Conservation (phyloP, 768 basidiomycete genomes). For the Boletellus sp. region DNA sequence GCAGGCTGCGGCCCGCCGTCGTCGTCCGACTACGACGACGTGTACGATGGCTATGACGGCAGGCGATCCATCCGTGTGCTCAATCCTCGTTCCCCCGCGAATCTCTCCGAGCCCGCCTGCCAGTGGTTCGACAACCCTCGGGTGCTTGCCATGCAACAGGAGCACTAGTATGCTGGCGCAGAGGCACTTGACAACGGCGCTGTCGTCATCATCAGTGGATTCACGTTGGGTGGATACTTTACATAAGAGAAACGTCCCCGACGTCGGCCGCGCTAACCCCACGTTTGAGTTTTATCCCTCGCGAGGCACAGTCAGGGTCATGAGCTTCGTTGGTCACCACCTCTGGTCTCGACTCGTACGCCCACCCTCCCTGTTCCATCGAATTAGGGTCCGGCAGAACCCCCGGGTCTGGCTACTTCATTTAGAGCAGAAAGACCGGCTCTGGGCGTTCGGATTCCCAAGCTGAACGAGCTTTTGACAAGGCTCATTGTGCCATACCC, state of each 20-base stretch:
- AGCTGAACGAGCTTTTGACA: too few species aligned
- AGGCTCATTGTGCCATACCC: too few species aligned
- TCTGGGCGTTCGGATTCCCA: too few species aligned
- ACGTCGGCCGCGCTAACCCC: slow-evolving; percentile 68
- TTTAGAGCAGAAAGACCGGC: too few species aligned
- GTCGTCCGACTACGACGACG: slow-evolving; percentile 44
- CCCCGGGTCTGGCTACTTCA: too few species aligned
- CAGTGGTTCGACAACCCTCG: slow-evolving; percentile 70
- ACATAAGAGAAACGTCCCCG: slow-evolving; percentile 68
- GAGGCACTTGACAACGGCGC: slow-evolving; percentile 73
- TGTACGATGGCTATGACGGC: slow-evolving; percentile 79
- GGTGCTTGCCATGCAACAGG: slow-evolving; percentile 56
- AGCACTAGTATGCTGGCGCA: slow-evolving; percentile 72
- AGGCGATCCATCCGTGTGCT: slow-evolving; percentile 75
- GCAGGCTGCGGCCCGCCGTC: slow-evolving; percentile 33
- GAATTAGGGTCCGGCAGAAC: too few species aligned
- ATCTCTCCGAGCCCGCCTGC: slow-evolving; percentile 47
- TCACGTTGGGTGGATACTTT: slow-evolving; percentile 68
- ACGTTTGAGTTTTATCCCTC: slow-evolving; percentile 81
- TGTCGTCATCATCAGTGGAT: slow-evolving; percentile 76
- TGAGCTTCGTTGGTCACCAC: slow-evolving; percentile 69
- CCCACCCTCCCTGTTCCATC: too few species aligned
- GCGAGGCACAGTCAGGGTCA: slow-evolving; percentile 44
- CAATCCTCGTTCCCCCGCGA: slow-evolving; percentile 56
- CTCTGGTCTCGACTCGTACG: slow-evolving; percentile 74